These are phyloP conservation scores for Lomentospora prolificans DNA, from an alignment of 2,329 filamentous ascomycete genomes.

Conservation along the genomic window DNA sequence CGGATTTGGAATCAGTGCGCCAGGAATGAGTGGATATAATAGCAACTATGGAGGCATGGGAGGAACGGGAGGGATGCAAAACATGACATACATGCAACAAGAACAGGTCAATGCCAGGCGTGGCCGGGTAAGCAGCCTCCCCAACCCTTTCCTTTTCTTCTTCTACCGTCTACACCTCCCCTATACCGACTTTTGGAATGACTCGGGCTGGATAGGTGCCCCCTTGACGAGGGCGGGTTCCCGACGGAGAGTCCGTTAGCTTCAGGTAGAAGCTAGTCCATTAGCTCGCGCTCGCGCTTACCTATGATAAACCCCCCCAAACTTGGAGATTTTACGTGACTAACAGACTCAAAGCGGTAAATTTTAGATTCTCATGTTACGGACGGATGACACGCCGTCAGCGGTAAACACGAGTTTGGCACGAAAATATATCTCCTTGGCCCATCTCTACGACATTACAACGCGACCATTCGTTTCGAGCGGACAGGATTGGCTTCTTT, in stretches of 20 bases:
- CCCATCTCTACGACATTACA: not conserved
- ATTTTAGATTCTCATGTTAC: too few species aligned
- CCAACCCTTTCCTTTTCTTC: not conserved
- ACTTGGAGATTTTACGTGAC: too few species aligned
- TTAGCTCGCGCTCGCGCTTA: too few species aligned
- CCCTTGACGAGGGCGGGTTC: too few species aligned
- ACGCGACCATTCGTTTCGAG: constrained; percentile 2
- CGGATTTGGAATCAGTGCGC: constrained; percentile 34
- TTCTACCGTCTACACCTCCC: too few species aligned
- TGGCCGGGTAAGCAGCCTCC: constrained; percentile 40
- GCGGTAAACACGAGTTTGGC: too few species aligned
- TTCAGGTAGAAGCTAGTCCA: too few species aligned
- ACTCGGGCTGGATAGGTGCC: too few species aligned
- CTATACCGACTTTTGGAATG: not conserved
- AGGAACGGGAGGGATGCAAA: constrained; percentile 28
- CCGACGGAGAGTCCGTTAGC: too few species aligned
- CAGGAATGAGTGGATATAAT: constrained; percentile 31
- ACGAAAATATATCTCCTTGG: not conserved
- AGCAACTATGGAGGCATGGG: constrained; percentile 32
- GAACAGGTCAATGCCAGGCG: constrained; percentile 46
- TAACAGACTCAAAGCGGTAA: too few species aligned
- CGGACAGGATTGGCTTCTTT: not conserved
- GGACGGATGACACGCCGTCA: too few species aligned
- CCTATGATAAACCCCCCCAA: too few species aligned
- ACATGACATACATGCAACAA: constrained; percentile 45